Conservation (phyloP, 257 asterid species). For the Lycium ferocissimum region DNA sequence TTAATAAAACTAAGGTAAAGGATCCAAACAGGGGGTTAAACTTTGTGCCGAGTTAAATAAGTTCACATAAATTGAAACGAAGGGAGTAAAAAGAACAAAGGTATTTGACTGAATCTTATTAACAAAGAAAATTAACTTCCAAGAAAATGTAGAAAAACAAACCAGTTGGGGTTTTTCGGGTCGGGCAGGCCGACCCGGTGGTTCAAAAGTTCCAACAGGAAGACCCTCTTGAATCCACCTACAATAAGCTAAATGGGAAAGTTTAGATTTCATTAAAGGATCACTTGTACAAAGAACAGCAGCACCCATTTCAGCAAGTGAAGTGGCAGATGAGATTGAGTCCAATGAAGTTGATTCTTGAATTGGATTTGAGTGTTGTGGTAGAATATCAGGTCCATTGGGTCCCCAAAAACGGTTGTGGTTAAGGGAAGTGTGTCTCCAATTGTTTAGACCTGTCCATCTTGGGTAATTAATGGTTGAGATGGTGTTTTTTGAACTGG, state of each 20-base stretch:
- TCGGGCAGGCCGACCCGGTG: slow-evolving; percentile 78
- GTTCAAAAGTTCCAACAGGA: slow-evolving; percentile 67
- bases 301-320: slow-evolving; percentile 90
- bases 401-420: slow-evolving; percentile 79
- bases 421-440: slow-evolving; percentile 78
- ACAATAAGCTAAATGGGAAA: slow-evolving; percentile 74
- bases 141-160: not conserved
- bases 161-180: slow-evolving; percentile 83
- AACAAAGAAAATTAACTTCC: too few relatives aligned
- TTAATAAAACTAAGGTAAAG: too few relatives aligned
- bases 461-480: slow-evolving; percentile 49
- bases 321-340: slow-evolving; percentile 48
- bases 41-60: too few relatives aligned
- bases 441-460: slow-evolving; percentile 82
- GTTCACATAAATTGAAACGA: too few relatives aligned
- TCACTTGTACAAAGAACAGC: slow-evolving; percentile 74
- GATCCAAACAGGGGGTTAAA: too few relatives aligned
- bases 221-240: slow-evolving; percentile 69
- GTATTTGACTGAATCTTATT: too few relatives aligned
- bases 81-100: too few relatives aligned
- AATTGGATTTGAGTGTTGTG: slow-evolving; percentile 21
- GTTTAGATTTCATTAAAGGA: slow-evolving; percentile 75
- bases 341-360: slow-evolving; percentile 31
- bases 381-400: slow-evolving; percentile 58
- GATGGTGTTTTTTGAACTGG: slow-evolving; percentile 36